Evolutionary conservation across 805 yeast genomes (phyloP), one percentile per base, ranked within the genome.

Genomic region (Blastobotrys robertii): DNA sequence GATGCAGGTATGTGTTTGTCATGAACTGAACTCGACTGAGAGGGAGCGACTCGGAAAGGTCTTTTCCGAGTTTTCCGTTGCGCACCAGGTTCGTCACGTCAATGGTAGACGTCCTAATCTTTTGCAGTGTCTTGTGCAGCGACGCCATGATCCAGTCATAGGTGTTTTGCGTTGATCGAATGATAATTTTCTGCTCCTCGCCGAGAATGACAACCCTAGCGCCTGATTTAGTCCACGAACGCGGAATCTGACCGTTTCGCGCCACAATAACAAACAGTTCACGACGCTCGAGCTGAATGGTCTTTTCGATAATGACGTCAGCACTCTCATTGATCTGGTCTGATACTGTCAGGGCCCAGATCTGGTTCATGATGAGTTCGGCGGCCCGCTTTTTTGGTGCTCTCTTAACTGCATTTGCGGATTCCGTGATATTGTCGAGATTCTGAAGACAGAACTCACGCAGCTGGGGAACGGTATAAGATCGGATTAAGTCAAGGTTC

Each of bases 101-200:
- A 4, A 71, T 39, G n/a, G 49, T 57, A 28, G 59, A 62, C 8
- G 54, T 51, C 25, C 50, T 47, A 3, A 62, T 50, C 1, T 55
- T 49, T 11, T 57, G 60, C 38, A 70, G 50, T 25, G 60, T 55
- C 2, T 58, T 51, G 32, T 55, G 55, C 37, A 72, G 52, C n/a
- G 65, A 60, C 29, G 73, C 65, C 43, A 63, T 59, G 14, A 74
- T 72, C 60, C 69, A 72, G 19, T 62, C 59, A 31, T 67, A 59
- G 31, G 73, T 74, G 14, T 55, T 48, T 4, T 56, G 60, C 0
- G 74, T 65, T 6, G 75, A 72, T n/a, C 57, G 47, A 11, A 73
- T 58, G 8, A 59, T 47, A 13, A 73, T 58, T 30, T 57, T 60
- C 25, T 47, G 50, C 12, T 54, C 56, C 4, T 54, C 56, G 1